phyloP scores from a whole-genome alignment of 164 flowering plant genomes.

The Liriodendron chinense region DNA sequence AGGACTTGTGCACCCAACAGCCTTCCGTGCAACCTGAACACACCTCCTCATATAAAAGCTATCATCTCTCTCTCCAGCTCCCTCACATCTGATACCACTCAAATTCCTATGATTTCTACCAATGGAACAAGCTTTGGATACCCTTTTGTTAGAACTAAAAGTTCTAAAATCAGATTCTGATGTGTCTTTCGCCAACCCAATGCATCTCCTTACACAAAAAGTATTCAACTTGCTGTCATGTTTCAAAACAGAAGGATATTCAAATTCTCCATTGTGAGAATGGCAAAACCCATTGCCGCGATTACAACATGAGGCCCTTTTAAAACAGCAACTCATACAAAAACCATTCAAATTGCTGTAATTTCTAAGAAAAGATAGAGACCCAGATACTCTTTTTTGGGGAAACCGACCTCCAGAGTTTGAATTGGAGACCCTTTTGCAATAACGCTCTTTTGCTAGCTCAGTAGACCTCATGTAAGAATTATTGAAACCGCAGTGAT shows the following conservation, averaged over 20 bases:
- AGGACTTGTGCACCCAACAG: slow-evolving; percentile 81
- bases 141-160: slow-evolving; percentile 28
- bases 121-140: slow-evolving; percentile 17
- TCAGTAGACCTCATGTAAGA: neutral
- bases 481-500: neutral
- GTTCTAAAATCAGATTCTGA: neutral
- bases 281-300: neutral
- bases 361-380: neutral
- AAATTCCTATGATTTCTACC: slow-evolving; percentile 20
- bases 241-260: neutral
- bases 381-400: neutral
- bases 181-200: neutral
- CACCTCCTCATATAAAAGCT: slow-evolving; percentile 69
- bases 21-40: slow-evolving; percentile 77
- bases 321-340: neutral
- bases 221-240: neutral
- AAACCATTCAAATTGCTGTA: neutral
- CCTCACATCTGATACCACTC: slow-evolving; percentile 30
- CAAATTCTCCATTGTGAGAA: neutral
- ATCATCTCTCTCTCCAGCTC: slow-evolving; percentile 41
- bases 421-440: too few species aligned
- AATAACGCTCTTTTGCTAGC: too few species aligned
- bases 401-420: too few species aligned
- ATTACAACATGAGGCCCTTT: neutral
- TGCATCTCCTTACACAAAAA: neutral